These are phyloP conservation scores for Microbotryum scabiosae DNA, from an alignment of 1,284 basidiomycete genomes.

Conservation along the genomic window DNA sequence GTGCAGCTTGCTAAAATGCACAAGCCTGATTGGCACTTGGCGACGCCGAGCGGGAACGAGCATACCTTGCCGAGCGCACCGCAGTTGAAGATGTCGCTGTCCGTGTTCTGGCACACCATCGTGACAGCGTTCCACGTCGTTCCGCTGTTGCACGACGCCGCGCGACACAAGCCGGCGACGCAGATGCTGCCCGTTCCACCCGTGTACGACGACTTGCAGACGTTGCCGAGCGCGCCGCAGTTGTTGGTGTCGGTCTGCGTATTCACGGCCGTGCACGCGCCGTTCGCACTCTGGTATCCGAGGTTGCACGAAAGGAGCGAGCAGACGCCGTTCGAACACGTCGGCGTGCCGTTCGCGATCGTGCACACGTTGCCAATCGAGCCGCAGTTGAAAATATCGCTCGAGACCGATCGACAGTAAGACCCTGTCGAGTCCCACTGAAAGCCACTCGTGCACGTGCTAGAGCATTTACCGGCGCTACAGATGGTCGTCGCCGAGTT, in stretches of 20 bases:
- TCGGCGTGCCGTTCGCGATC: constrained; percentile 14
- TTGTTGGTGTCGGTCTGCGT: constrained; percentile 16
- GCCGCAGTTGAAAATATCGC: constrained; percentile 13
- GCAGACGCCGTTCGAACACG: constrained; percentile 10
- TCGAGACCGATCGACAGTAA: constrained; percentile 1
- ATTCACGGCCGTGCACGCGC: constrained; percentile 11
- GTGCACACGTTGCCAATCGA: constrained; percentile 18
- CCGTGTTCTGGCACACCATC: neutral
- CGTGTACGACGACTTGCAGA: constrained; percentile 1
- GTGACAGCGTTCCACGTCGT: neutral
- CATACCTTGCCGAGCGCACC: constrained; percentile 2
- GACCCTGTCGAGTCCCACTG: neutral
- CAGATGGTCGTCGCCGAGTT: neutral
- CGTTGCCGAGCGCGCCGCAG: constrained; percentile 3
- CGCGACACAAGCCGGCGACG: constrained; percentile 2
- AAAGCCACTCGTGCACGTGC: neutral
- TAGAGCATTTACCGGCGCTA: constrained; percentile 1
- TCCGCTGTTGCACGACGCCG: neutral
- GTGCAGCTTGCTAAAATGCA: neutral
- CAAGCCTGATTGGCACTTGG: neutral
- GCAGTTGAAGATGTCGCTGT: constrained; percentile 8
- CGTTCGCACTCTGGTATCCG: constrained; percentile 17
- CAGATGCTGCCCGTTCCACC: constrained; percentile 9
- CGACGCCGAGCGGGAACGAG: neutral
- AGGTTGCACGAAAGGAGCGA: constrained; percentile 9